phyloP scores from a whole-genome alignment of 2,329 filamentous ascomycete species.

The Rugonectria rugulosa region DNA sequence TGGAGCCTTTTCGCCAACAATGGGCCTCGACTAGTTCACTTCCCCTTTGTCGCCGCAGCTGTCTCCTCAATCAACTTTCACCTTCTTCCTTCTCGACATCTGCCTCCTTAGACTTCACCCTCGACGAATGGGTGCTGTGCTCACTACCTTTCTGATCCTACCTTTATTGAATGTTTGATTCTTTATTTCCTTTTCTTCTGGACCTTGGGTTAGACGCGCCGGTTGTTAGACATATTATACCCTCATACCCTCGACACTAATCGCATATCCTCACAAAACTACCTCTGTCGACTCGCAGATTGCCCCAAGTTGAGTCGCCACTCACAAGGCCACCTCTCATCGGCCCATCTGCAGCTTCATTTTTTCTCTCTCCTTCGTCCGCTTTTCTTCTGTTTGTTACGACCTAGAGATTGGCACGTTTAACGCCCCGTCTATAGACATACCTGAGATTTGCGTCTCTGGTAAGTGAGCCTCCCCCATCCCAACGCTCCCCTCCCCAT shows the following conservation, averaged over 20 bases:
- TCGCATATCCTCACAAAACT: constrained; percentile 32
- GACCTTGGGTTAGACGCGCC: constrained; percentile 49
- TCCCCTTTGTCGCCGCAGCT: constrained; percentile 35
- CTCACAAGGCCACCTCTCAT: constrained; percentile 29
- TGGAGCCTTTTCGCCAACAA: constrained; percentile 42
- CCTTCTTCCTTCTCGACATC: constrained; percentile 27
- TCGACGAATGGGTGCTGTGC: constrained; percentile 38
- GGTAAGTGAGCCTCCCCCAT: constrained; percentile 30
- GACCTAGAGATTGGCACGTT: constrained; percentile 40
- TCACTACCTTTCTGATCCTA: constrained; percentile 26
- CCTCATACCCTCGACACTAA: constrained; percentile 33
- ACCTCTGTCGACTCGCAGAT: constrained; percentile 31
- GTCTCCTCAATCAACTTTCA: constrained; percentile 30
- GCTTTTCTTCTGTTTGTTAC: constrained; percentile 35
- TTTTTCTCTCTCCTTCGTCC: constrained; percentile 24
- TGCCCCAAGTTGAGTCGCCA: constrained; percentile 32
- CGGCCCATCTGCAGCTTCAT: constrained; percentile 22
- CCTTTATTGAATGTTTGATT: constrained; percentile 34
- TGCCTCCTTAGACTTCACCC: constrained; percentile 24
- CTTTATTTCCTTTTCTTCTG: constrained; percentile 37
- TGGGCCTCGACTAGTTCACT: constrained; percentile 46
- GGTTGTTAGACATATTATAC: constrained; percentile 48
- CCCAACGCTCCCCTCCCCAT: constrained; percentile 6
- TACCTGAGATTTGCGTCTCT: constrained; percentile 38
- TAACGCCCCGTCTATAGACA: constrained; percentile 40